These are phyloP conservation scores for Heliamphora exappendiculata DNA, from an alignment of 148 eudicot species.

Conservation along the genomic window DNA sequence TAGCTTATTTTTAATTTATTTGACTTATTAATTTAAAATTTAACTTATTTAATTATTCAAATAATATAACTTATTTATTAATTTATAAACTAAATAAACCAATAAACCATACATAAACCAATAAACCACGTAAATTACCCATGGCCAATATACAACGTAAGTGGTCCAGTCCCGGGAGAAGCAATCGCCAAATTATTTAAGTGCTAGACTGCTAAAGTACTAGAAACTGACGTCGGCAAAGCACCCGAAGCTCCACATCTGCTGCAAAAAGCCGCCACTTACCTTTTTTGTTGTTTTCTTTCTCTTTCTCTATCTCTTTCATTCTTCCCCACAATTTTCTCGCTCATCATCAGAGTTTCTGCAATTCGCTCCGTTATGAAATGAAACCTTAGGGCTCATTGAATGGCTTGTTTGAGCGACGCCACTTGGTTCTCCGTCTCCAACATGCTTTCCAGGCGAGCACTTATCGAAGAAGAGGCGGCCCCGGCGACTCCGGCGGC, in stretches of 20 bases:
- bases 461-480: background rate
- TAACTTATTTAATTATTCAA: no score
- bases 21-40: no score
- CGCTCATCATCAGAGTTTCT: background rate
- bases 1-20: no score
- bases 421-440: constrained; percentile 7
- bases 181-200: no score
- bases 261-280: background rate
- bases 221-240: background rate
- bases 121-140: no score
- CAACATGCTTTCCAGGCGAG: background rate
- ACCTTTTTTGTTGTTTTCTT: background rate
- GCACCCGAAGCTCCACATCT: background rate
- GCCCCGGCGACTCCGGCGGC: background rate
- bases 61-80: no score
- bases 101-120: no score
- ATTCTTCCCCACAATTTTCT: no score
- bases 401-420: constrained; percentile 17
- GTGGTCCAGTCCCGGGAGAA: no score
- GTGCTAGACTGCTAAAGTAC: no score
- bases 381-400: background rate
- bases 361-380: background rate
- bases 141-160: no score
- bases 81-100: no score
- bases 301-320: background rate